phyloP scores from a whole-genome alignment of 2,329 filamentous ascomycete species.

The Trichophaea hybrida region DNA sequence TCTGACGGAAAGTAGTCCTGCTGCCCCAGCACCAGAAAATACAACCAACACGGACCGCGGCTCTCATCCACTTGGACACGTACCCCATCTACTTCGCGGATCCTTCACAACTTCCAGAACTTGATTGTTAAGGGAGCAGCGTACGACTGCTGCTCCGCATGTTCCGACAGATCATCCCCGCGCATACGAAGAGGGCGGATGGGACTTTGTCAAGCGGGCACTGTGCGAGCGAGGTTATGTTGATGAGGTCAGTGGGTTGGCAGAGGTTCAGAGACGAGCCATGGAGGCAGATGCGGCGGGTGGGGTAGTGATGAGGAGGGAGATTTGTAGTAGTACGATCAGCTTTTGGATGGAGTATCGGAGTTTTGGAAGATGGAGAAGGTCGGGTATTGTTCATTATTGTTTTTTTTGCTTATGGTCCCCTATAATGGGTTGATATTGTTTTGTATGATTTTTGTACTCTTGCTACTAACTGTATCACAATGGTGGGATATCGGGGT shows the following conservation, averaged over 20 bases:
- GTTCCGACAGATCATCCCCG: slow-evolving; percentile 52
- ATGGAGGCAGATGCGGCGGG: slow-evolving; percentile 31
- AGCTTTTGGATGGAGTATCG: not conserved
- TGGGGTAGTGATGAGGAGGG: slow-evolving; percentile 41
- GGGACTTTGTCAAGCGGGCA: slow-evolving; percentile 63
- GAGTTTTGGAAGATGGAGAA: not conserved
- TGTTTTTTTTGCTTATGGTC: not conserved
- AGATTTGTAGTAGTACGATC: not conserved
- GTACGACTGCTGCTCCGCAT: slow-evolving; percentile 71
- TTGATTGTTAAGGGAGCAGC: slow-evolving; percentile 58
- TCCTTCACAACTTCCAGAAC: slow-evolving; percentile 59
- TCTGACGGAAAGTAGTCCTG: slow-evolving; percentile 12
- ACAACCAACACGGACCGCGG: slow-evolving; percentile 36
- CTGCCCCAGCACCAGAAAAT: slow-evolving; percentile 25
- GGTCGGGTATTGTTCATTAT: not conserved
- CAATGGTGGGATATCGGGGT: not conserved
- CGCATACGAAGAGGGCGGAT: slow-evolving; percentile 53
- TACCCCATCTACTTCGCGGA: slow-evolving; percentile 69
- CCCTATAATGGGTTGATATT: not conserved
- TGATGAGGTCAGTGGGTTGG: slow-evolving; percentile 57
- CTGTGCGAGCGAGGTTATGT: slow-evolving; percentile 65
- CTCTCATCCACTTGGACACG: slow-evolving; percentile 50
- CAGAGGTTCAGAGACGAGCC: slow-evolving; percentile 51
- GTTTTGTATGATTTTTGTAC: not conserved
- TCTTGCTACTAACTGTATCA: not conserved